A percentile compares a stretch with the other conserved stretches of the same genome.
Evolutionary conservation across 1,139 yeast genomes (phyloP).

Genomic region (Debaryomyces subglobosus): DNA sequence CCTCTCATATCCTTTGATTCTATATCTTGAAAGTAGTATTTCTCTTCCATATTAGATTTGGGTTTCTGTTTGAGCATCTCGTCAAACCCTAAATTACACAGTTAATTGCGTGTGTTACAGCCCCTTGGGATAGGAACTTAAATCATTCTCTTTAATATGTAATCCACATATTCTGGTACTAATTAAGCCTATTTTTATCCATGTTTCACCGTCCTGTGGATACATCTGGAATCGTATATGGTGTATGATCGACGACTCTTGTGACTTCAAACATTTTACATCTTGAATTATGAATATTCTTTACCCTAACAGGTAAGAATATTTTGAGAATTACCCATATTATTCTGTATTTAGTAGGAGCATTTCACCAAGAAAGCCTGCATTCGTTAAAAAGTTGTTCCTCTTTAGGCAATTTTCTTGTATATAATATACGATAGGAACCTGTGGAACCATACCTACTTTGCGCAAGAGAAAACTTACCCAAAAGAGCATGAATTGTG

Average conservation of each 20-base stretch:
- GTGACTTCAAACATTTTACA: neutral
- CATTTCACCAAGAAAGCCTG: neutral
- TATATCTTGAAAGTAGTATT: neutral
- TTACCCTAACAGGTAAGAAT: neutral
- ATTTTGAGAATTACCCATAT: neutral
- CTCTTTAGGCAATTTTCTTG: neutral
- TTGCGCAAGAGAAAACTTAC: conserved; percentile 2
- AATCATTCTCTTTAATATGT: neutral
- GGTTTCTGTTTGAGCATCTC: neutral
- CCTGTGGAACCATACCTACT: neutral
- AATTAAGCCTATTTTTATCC: neutral
- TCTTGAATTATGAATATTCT: neutral
- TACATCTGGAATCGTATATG: neutral
- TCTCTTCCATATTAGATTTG: neutral
- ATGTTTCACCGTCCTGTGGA: neutral
- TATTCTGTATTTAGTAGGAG: neutral
- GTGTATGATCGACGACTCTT: neutral
- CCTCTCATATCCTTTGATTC: neutral
- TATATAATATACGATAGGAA: neutral
- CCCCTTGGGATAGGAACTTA: neutral
- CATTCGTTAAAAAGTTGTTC: neutral
- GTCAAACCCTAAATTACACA: neutral
- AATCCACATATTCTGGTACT: neutral
- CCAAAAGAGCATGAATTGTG: conserved; percentile 1
- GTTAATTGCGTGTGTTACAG: neutral